Base-by-base conservation (phyloP, 805 yeast species). In the Candida orba region DNA sequence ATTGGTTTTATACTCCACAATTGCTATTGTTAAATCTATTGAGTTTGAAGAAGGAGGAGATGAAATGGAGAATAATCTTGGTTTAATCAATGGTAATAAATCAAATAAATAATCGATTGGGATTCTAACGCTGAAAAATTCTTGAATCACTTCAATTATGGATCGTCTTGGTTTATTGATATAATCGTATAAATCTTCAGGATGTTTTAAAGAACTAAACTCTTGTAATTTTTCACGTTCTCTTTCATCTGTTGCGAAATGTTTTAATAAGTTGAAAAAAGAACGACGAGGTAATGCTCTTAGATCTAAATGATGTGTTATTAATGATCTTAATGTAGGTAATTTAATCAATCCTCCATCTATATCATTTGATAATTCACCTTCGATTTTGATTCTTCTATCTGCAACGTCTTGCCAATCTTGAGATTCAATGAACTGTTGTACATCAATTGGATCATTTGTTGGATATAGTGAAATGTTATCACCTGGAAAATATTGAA, bases 101-200 rank as follows among this genome's bases (percentile, higher is more conserved):
- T 93, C 98, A 36, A 86, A 68, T 6, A 88, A 53, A 55, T 84
- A 82, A 45, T 78, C 82, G 31, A 85, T 58, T 1, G 99, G 98
- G 25, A 93, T 78, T 39, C 64, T 71, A 35, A 93, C 68, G 6
- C 87, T 75, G 48, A 76, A 79, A 58, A 93, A 93, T 59, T 93
- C 99, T 41, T 78, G 72, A 7, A 93, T 60, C 0, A 85, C 84
- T 60, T 93, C 99, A 20, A 89, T 58, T 4, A 90, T 74, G 40
- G 95, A 88, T 51, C 99, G 64, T 50, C 96, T 72, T 6, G 98
- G 97, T 46, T 98, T 68, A 58, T 88, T 85, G n/a, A 95, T 95
- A 62, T 93, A 93, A 60, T 91, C 81, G 59, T 79, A 91, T 37
- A 90, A 63, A 43, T 86, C 96, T 58, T 91, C 89, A 41, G 83